Conservation (phyloP, 2,329 filamentous ascomycete genomes). For the Fusarium avenaceum region DNA sequence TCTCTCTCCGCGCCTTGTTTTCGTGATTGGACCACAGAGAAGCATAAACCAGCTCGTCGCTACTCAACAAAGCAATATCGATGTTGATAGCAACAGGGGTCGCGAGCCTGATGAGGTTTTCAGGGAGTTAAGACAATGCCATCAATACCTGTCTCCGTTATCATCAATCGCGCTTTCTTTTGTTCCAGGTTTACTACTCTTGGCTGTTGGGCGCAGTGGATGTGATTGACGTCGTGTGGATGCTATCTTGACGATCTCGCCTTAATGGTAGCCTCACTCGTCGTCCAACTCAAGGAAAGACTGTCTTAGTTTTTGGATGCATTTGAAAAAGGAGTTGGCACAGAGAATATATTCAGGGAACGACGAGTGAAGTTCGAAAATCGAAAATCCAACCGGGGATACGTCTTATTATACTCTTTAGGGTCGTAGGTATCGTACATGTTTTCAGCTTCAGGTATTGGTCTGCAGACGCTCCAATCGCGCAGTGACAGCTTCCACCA, state of each 20-base stretch:
- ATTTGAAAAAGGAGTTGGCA: constrained; percentile 3
- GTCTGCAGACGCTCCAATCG: constrained; percentile 70
- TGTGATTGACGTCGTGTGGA: not conserved
- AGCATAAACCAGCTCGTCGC: not conserved
- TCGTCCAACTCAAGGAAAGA: not conserved
- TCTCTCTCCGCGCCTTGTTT: constrained; percentile 22
- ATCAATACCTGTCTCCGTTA: not conserved
- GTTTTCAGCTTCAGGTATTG: constrained; percentile 38
- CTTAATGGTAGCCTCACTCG: constrained; percentile 1
- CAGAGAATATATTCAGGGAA: constrained; percentile 5
- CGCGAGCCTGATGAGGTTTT: not conserved
- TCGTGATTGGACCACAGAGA: constrained; percentile 27
- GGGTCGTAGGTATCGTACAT: constrained; percentile 43
- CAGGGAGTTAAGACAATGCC: not conserved
- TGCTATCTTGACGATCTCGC: constrained; percentile 23
- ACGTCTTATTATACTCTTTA: constrained; percentile 34
- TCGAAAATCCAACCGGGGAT: constrained; percentile 6
- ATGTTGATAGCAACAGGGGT: constrained; percentile 4
- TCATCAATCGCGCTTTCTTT: constrained; percentile 9
- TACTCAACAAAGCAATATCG: constrained; percentile 32
- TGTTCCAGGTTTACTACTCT: not conserved
- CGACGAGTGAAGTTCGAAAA: constrained; percentile 4
- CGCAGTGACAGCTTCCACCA: constrained; percentile 75
- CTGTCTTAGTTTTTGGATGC: constrained; percentile 1
- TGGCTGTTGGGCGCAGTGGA: not conserved